Conservation (phyloP, 1,139 yeast genomes). For the Saccharomyces pastorianus region DNA sequence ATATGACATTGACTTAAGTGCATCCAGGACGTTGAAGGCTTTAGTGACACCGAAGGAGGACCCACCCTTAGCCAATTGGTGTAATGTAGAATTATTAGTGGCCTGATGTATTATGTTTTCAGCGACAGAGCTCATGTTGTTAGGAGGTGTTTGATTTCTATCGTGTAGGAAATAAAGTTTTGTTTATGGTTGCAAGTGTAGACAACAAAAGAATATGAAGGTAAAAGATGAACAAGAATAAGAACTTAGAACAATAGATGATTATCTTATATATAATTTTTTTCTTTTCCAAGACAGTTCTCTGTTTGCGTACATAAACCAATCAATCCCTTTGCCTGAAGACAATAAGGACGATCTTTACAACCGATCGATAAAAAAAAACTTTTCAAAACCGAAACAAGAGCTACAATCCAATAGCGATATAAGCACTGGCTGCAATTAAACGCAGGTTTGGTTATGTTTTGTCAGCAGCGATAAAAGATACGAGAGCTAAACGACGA, state of each 20-base stretch:
- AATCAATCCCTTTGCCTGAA: not conserved
- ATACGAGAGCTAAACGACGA: not conserved
- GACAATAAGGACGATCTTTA: not conserved
- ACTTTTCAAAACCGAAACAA: not conserved
- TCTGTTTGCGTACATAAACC: not conserved
- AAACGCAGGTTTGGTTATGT: not conserved
- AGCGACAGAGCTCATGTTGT: not conserved
- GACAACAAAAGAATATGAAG: not conserved
- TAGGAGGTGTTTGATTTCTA: not conserved
- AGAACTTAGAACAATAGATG: not conserved
- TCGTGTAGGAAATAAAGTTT: not conserved
- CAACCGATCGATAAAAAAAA: not conserved
- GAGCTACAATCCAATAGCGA: not conserved
- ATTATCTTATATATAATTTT: not conserved
- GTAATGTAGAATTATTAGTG: not conserved
- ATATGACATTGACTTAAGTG: constrained; percentile 33
- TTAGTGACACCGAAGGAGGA: constrained; percentile 1
- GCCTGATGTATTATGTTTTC: not conserved
- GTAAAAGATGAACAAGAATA: not conserved
- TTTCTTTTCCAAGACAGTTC: not conserved
- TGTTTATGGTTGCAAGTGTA: not conserved
- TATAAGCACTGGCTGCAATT: not conserved
- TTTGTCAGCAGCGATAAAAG: not conserved
- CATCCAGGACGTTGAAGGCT: constrained; percentile 7
- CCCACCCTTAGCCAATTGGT: constrained; percentile 3